These are phyloP conservation scores for Moricandia arvensis DNA, from an alignment of 345 rosid species.

Conservation along the genomic window DNA sequence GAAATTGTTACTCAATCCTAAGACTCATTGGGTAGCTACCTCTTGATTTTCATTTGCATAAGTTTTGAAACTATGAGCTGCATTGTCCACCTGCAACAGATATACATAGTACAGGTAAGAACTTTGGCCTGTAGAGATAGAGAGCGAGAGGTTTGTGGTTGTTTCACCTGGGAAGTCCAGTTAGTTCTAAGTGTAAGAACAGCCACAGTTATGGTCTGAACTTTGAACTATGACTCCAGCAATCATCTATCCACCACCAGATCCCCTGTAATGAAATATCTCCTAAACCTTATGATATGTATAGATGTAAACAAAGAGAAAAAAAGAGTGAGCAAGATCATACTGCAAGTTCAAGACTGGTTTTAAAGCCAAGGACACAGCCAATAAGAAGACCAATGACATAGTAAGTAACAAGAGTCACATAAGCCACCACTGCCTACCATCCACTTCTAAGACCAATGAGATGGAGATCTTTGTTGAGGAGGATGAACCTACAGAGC, in stretches of 20 bases:
- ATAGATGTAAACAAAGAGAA: background rate
- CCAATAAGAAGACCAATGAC: constrained; percentile 88
- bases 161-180: no score
- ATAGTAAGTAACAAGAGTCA: constrained; percentile 67
- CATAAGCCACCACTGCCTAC: no score
- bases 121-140: background rate
- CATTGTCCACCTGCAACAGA: constrained; percentile 60
- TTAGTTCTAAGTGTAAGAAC: no score
- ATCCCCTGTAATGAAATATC: constrained; percentile 56
- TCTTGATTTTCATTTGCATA: constrained; percentile 43
- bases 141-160: constrained; percentile 11
- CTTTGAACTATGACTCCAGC: constrained; percentile 62
- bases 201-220: constrained; percentile 46
- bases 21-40: constrained; percentile 11
- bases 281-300: background rate
- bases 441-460: no score
- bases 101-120: constrained; percentile 11
- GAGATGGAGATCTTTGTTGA: background rate
- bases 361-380: constrained; percentile 83
- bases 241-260: constrained; percentile 90
- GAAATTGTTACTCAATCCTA: constrained; percentile 10
- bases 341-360: constrained; percentile 74
- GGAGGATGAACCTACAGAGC: background rate
- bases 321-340: constrained; percentile 16
- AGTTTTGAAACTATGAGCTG: constrained; percentile 47